These are phyloP conservation scores for Lyophyllum shimeji DNA, from an alignment of 768 basidiomycete species.

Conservation along the genomic window DNA sequence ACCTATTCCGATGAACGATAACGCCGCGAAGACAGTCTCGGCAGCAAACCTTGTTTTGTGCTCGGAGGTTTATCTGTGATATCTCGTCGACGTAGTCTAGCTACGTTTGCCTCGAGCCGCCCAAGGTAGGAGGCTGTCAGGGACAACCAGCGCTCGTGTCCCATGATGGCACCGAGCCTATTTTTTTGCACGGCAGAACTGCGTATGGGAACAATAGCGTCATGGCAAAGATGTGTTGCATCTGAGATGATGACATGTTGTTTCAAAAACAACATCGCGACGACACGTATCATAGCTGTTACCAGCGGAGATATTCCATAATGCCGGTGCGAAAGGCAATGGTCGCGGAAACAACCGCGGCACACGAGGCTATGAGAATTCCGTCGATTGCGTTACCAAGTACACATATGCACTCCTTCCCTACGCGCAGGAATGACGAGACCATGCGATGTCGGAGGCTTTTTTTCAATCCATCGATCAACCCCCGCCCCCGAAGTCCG, in stretches of 20 bases:
- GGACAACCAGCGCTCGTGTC: not conserved
- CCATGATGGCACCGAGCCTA: not conserved
- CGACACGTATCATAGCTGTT: not conserved
- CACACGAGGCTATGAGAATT: not conserved
- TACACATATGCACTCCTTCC: slow-evolving; percentile 2
- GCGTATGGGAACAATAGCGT: not conserved
- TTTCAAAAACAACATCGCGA: not conserved
- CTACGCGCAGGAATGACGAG: slow-evolving; percentile 5
- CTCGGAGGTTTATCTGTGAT: not conserved
- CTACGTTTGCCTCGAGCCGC: not conserved
- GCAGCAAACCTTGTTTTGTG: not conserved
- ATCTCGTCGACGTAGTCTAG: not conserved
- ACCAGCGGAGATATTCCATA: slow-evolving; percentile 1
- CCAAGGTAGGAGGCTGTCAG: not conserved
- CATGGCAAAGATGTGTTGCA: not conserved
- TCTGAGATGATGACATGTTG: not conserved
- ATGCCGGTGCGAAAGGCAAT: not conserved
- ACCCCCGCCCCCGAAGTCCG: not conserved
- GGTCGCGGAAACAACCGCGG: not conserved
- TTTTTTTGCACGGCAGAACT: slow-evolving; percentile 1
- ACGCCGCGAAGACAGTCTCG: not conserved
- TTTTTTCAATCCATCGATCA: slow-evolving; percentile 9
- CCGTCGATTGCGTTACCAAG: not conserved
- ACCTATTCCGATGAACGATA: slow-evolving; percentile 3
- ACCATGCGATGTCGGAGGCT: slow-evolving; percentile 5